Evolutionary conservation across 2,329 filamentous ascomycete genomes (phyloP).

Genomic region (Aspergillus jensenii): DNA sequence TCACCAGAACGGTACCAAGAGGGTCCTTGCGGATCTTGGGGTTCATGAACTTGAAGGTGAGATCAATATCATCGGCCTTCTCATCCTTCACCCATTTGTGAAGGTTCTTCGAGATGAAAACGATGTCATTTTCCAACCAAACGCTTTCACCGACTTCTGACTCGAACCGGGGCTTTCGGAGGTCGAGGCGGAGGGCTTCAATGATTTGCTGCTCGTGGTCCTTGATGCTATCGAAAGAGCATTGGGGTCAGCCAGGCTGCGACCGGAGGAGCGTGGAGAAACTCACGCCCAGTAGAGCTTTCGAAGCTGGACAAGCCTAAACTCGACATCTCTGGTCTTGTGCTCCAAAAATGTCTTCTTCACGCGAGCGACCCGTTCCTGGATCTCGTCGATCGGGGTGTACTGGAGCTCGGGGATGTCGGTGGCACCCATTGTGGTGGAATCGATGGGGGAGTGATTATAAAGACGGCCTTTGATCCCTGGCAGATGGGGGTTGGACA

Average conservation of each 20-base stretch:
- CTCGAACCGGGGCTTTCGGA: slow-evolving; percentile 77
- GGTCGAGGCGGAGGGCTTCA: slow-evolving; percentile 73
- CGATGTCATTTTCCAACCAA: slow-evolving; percentile 77
- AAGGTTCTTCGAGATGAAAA: slow-evolving; percentile 75
- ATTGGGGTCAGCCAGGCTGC: slow-evolving; percentile 12
- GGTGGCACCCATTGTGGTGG: slow-evolving; percentile 31
- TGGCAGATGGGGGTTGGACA: not conserved
- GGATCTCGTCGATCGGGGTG: slow-evolving; percentile 68
- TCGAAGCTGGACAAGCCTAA: slow-evolving; percentile 79
- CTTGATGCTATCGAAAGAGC: slow-evolving; percentile 51
- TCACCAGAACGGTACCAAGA: slow-evolving; percentile 76
- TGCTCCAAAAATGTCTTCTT: slow-evolving; percentile 72
- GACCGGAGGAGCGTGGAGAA: not conserved
- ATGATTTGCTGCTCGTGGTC: slow-evolving; percentile 73
- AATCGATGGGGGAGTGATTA: not conserved
- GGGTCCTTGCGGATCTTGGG: slow-evolving; percentile 85
- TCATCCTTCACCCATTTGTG: slow-evolving; percentile 84
- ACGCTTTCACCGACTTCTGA: slow-evolving; percentile 70
- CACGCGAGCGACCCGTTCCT: slow-evolving; percentile 58
- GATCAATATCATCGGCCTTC: slow-evolving; percentile 65
- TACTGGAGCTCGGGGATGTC: slow-evolving; percentile 52
- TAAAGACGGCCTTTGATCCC: not conserved
- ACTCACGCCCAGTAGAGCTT: slow-evolving; percentile 86
- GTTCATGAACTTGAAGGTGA: slow-evolving; percentile 67
- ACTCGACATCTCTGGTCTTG: slow-evolving; percentile 79